phyloP scores from a whole-genome alignment of 352 stramenopile species.

The Detonula confervacea region DNA sequence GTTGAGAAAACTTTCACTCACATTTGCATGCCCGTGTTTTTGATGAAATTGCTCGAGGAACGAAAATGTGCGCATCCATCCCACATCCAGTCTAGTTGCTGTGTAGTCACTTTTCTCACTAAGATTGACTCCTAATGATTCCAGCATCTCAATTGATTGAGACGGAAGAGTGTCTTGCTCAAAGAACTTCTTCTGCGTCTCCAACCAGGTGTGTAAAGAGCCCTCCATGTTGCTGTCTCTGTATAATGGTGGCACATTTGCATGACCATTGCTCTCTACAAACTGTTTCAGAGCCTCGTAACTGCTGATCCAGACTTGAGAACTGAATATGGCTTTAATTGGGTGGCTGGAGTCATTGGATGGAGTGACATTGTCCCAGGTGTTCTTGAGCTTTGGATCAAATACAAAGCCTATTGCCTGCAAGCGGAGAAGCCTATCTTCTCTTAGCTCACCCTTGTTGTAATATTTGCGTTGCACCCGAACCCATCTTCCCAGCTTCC shows the following conservation, averaged over 20 bases:
- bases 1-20: too few species aligned
- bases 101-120: neutral
- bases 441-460: neutral
- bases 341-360: neutral
- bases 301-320: neutral
- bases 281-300: constrained; percentile 13
- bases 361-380: neutral
- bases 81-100: neutral
- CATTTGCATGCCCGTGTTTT: neutral
- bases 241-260: neutral
- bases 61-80: neutral
- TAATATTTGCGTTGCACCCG: neutral
- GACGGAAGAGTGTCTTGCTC: neutral
- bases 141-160: neutral
- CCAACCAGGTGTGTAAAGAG: neutral
- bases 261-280: constrained; percentile 23
- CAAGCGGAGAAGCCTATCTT: neutral
- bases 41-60: neutral
- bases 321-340: constrained; percentile 5
- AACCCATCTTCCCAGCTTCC: neutral
- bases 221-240: neutral
- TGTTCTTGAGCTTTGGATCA: neutral
- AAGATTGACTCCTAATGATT: neutral
- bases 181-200: constrained; percentile 13
- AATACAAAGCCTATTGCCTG: neutral